These are phyloP conservation scores for Trichoderma parareesei DNA, from an alignment of 495 filamentous ascomycete species.

Conservation along the genomic window DNA sequence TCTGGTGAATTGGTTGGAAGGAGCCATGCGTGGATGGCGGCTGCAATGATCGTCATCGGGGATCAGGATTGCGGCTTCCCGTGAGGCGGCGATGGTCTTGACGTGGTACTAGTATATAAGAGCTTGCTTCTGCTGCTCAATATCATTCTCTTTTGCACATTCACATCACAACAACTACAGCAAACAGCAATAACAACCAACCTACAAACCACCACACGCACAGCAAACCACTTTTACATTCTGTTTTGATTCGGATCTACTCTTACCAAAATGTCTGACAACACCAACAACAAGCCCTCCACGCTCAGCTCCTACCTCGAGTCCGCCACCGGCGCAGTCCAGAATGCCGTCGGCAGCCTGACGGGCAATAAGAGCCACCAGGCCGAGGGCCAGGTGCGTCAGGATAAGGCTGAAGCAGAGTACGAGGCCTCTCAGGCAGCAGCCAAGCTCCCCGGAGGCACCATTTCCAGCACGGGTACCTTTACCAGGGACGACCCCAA, in stretches of 20 bases:
- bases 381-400: constrained; percentile 47
- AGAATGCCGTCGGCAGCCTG: constrained; percentile 61
- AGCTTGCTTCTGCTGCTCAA: neutral
- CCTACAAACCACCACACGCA: constrained; percentile 10
- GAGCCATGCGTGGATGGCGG: neutral
- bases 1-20: neutral
- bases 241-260: constrained; percentile 10
- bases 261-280: constrained; percentile 45
- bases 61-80: neutral
- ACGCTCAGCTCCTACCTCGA: constrained; percentile 77
- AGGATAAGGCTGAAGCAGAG: constrained; percentile 53
- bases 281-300: constrained; percentile 53
- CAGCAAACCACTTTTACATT: neutral
- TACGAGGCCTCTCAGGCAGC: constrained; percentile 64
- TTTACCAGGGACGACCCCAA: constrained; percentile 65
- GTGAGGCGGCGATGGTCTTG: neutral
- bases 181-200: constrained; percentile 3
- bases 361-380: constrained; percentile 67
- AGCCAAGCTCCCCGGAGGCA: constrained; percentile 60
- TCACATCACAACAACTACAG: neutral
- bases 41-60: neutral
- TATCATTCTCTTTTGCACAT: neutral
- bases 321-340: constrained; percentile 62
- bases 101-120: neutral
- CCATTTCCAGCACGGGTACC: constrained; percentile 60